A percentile compares a stretch with the other conserved stretches of the same genome.
These are phyloP conservation scores for Colletotrichum sojae DNA, from an alignment of 2,329 filamentous ascomycete genomes.

Conservation along the genomic window DNA sequence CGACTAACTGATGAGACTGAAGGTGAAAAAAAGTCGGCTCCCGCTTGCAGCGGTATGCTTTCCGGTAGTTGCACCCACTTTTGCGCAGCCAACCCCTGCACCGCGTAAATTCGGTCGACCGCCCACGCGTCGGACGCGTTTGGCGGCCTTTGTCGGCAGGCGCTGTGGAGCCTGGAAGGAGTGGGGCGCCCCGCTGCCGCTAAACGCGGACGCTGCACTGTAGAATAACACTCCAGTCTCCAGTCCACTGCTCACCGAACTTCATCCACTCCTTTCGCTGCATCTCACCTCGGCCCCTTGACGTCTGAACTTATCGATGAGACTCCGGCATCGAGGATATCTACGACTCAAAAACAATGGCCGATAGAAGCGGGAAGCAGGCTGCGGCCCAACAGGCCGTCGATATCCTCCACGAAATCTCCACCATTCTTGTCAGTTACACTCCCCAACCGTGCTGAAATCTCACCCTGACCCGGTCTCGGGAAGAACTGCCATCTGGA, in stretches of 20 bases:
- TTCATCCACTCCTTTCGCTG: constrained; percentile 8
- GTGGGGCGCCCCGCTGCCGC: constrained; percentile 12
- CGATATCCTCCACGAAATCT: constrained; percentile 87
- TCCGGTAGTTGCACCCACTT: constrained; percentile 32
- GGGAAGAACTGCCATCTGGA: constrained; percentile 92
- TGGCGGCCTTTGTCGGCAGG: background rate
- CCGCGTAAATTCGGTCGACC: constrained; percentile 8
- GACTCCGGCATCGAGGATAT: constrained; percentile 6
- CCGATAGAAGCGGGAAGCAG: constrained; percentile 75
- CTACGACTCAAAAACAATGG: constrained; percentile 38
- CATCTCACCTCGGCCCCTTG: background rate
- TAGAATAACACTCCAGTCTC: too few species aligned
- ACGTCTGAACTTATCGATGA: constrained; percentile 11
- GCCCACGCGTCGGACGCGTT: constrained; percentile 38
- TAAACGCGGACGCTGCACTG: constrained; percentile 1
- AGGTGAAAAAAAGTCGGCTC: constrained; percentile 36
- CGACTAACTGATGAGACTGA: constrained; percentile 10
- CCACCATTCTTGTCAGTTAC: constrained; percentile 83
- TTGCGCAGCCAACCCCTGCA: constrained; percentile 31
- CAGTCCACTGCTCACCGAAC: background rate
- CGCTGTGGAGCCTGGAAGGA: too few species aligned
- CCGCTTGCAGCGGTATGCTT: constrained; percentile 24
- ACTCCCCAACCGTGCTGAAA: background rate
- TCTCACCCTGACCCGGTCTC: constrained; percentile 25
- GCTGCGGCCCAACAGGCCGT: constrained; percentile 85